Evolutionary conservation across 139 green algal species (phyloP).

Genomic region (Ostreobium quekettii): DNA sequence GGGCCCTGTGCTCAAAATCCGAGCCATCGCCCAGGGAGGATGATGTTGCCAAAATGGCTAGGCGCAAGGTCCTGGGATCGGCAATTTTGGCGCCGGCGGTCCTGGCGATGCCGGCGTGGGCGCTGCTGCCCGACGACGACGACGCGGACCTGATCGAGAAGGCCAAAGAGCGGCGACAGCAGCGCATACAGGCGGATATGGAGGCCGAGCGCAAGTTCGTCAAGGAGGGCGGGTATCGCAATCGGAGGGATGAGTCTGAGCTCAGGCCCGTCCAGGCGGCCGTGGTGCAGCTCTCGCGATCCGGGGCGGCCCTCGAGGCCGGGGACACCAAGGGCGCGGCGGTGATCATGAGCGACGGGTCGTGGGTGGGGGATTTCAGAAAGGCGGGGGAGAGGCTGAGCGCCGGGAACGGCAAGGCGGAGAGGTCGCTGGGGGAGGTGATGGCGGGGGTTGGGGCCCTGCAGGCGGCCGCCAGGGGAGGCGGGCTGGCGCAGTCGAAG

Average conservation of each 20-base stretch:
- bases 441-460: neutral
- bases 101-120: too few species aligned
- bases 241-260: neutral
- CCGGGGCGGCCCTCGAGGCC: neutral
- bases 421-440: neutral
- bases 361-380: constrained; percentile 2
- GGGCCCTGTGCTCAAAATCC: too few species aligned
- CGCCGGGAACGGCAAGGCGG: neutral
- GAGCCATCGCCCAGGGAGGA: too few species aligned
- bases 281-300: constrained; percentile 5
- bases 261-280: constrained; percentile 2
- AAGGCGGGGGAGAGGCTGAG: neutral
- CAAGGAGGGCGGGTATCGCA: neutral
- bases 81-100: too few species aligned
- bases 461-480: neutral
- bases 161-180: neutral
- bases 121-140: constrained; percentile 17
- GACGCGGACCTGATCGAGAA: constrained; percentile 10
- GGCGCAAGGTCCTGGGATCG: too few species aligned
- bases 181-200: constrained; percentile 1
- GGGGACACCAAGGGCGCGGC: neutral
- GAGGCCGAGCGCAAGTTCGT: neutral
- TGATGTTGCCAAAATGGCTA: too few species aligned
- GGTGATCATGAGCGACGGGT: neutral
- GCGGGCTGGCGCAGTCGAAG: constrained; percentile 2